phyloP scores from a whole-genome alignment of 2,329 filamentous ascomycete genomes.

The Fusarium transvaalense region DNA sequence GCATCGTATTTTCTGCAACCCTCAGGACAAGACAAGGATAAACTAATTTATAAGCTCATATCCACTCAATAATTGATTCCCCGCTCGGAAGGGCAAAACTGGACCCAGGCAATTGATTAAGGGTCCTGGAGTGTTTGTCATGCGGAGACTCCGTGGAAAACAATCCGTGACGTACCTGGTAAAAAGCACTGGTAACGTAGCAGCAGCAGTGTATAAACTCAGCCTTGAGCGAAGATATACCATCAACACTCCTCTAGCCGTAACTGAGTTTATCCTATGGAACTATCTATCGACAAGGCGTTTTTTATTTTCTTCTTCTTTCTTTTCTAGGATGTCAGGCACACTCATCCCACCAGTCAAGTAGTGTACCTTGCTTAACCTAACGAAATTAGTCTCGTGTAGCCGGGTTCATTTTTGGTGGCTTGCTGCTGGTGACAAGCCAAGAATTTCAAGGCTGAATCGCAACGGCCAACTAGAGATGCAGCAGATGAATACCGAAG shows the following conservation, averaged over 20 bases:
- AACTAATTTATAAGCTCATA: slow-evolving; percentile 5
- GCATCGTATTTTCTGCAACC: background rate
- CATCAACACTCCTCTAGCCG: background rate
- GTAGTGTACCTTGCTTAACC: background rate
- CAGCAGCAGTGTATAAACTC: background rate
- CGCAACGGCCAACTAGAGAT: slow-evolving; percentile 17
- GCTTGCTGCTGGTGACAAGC: slow-evolving; percentile 13
- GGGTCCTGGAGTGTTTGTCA: slow-evolving; percentile 7
- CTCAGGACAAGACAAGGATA: background rate
- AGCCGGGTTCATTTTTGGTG: background rate
- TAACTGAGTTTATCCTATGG: background rate
- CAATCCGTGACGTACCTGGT: background rate
- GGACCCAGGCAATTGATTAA: background rate
- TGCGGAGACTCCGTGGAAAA: slow-evolving; percentile 8
- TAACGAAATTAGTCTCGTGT: slow-evolving; percentile 9
- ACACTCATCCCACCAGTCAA: background rate
- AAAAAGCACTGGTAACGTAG: background rate
- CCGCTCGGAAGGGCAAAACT: slow-evolving; percentile 6
- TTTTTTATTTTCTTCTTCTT: slow-evolving; percentile 1
- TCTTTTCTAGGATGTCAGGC: background rate
- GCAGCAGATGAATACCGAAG: slow-evolving; percentile 7
- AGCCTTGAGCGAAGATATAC: background rate
- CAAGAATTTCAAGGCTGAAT: slow-evolving; percentile 27
- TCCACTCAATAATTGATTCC: background rate
- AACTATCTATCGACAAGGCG: slow-evolving; percentile 5